phyloP scores from a whole-genome alignment of 176 grass and related monocot genomes.

The Carex scoparia region DNA sequence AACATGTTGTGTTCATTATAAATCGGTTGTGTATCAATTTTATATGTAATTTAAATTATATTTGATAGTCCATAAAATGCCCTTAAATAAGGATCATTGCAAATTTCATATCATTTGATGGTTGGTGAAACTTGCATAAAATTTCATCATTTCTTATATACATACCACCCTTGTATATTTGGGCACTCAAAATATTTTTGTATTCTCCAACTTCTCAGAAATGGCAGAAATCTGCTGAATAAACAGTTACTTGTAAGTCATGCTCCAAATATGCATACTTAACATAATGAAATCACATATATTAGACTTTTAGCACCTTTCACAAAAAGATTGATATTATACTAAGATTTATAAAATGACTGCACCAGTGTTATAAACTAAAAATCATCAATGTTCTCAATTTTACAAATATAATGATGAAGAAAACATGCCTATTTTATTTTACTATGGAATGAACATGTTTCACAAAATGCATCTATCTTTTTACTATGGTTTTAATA shows the following conservation, averaged over 20 bases:
- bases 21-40: too few relatives aligned
- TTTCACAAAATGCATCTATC: neutral
- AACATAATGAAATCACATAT: neutral
- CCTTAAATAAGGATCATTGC: too few relatives aligned
- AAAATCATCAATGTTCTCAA: neutral
- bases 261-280: neutral
- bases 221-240: neutral
- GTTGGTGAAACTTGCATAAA: too few relatives aligned
- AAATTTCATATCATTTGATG: too few relatives aligned
- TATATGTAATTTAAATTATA: too few relatives aligned
- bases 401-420: neutral
- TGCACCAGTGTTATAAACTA: neutral
- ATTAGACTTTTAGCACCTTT: neutral
- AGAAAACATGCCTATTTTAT: neutral
- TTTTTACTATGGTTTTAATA: neutral
- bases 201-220: neutral
- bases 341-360: neutral
- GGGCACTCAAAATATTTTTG: neutral
- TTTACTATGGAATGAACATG: neutral
- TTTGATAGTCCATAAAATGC: too few relatives aligned
- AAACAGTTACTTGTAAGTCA: neutral
- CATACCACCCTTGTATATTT: neutral
- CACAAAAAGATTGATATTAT: neutral
- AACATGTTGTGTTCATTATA: too few relatives aligned
- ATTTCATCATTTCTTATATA: too few relatives aligned